These are phyloP conservation scores for Zancudomyces culisetae DNA, from an alignment of 371 early-diverging fungal species.

Conservation along the genomic window DNA sequence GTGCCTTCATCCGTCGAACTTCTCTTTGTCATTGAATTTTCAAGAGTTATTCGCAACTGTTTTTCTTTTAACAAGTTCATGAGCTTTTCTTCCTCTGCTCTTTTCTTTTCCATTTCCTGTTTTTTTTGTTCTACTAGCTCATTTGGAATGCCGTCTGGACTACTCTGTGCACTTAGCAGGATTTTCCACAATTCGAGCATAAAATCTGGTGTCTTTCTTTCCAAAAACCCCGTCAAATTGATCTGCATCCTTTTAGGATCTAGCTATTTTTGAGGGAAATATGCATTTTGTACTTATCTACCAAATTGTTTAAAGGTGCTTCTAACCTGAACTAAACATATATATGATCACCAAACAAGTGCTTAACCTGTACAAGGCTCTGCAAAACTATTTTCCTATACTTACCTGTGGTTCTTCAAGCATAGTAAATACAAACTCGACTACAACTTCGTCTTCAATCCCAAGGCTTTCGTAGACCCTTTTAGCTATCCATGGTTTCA, in stretches of 20 bases:
- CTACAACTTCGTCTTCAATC: conserved; percentile 83
- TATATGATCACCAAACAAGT: neutral
- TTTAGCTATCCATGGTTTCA: conserved; percentile 66
- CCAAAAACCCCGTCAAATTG: conserved; percentile 87
- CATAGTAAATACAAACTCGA: conserved; percentile 62
- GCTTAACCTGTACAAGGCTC: neutral
- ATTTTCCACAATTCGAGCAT: conserved; percentile 76
- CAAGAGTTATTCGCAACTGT: neutral
- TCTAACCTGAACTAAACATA: neutral
- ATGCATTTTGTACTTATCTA: too few relatives aligned
- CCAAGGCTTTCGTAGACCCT: conserved; percentile 62
- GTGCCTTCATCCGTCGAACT: neutral
- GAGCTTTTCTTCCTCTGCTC: conserved; percentile 11
- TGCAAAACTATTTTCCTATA: neutral
- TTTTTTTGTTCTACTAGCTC: conserved; percentile 68
- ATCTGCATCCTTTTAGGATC: conserved; percentile 85
- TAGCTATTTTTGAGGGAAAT: conserved; percentile 21
- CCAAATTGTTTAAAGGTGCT: too few relatives aligned
- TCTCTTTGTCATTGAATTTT: neutral
- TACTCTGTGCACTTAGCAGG: conserved; percentile 69
- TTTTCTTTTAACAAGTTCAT: neutral
- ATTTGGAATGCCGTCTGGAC: conserved; percentile 67
- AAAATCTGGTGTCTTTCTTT: conserved; percentile 57
- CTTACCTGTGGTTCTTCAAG: conserved; percentile 29
- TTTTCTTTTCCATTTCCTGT: conserved; percentile 38